These are phyloP conservation scores for Plasmodium gonderi DNA, from an alignment of 169 alveolate species.

Conservation along the genomic window DNA sequence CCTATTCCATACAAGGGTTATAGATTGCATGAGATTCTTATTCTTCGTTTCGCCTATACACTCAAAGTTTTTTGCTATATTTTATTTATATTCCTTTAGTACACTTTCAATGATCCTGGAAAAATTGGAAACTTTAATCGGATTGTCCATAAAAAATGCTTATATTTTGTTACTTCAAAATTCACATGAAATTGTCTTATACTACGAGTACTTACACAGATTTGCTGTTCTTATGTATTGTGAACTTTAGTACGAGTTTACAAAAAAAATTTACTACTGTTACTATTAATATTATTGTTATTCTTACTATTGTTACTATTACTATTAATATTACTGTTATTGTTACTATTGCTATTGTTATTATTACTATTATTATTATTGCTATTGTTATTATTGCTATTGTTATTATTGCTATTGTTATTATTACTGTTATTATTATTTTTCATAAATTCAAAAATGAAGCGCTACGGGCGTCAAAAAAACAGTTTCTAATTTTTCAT, in stretches of 20 bases:
- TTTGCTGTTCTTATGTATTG: not conserved
- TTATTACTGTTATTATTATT: not conserved
- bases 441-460: not conserved
- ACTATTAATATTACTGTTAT: too few species aligned
- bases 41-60: not conserved
- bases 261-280: not conserved
- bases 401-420: too few species aligned
- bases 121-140: not conserved
- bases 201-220: not conserved
- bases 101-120: not conserved
- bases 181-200: not conserved
- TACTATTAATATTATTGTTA: too few species aligned
- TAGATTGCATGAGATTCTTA: not conserved
- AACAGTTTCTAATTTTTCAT: not conserved
- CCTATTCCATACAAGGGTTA: not conserved
- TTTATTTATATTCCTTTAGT: not conserved
- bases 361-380: too few species aligned
- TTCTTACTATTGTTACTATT: too few species aligned
- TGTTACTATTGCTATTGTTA: too few species aligned
- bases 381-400: too few species aligned
- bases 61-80: not conserved
- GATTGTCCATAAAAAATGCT: not conserved
- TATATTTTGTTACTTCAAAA: not conserved
- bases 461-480: not conserved
- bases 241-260: not conserved